Evolutionary conservation across 441 rosid species (phyloP).

Genomic region (Erodium moschatum): DNA sequence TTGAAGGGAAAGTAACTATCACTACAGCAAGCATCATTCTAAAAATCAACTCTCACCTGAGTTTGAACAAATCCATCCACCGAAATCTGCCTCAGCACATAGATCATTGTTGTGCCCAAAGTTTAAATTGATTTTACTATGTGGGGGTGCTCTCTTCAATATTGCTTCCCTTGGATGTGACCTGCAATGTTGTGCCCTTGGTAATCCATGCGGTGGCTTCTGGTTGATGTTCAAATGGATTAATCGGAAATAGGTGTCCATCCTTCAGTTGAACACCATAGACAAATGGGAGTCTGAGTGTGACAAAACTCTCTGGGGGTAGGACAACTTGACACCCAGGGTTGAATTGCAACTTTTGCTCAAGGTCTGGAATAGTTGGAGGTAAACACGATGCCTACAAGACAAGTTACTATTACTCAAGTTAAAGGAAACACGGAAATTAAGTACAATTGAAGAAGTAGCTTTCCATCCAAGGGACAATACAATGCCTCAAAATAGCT

Average conservation of each 20-base stretch:
- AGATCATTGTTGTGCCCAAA: slow-evolving; percentile 17
- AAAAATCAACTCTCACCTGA: slow-evolving; percentile 24
- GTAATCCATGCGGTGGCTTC: slow-evolving; percentile 69
- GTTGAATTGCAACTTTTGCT: slow-evolving; percentile 48
- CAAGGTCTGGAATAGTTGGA: slow-evolving; percentile 34
- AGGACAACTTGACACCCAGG: slow-evolving; percentile 61
- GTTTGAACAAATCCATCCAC: slow-evolving; percentile 13
- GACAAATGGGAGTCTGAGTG: slow-evolving; percentile 64
- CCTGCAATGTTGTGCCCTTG: slow-evolving; percentile 52
- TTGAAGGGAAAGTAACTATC: no score
- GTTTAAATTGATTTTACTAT: slow-evolving; percentile 22
- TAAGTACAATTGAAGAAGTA: no score
- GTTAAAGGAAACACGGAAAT: background rate
- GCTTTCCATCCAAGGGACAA: background rate
- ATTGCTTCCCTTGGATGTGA: slow-evolving; percentile 44
- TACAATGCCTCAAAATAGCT: background rate
- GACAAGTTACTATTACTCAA: background rate
- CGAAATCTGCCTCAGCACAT: slow-evolving; percentile 23
- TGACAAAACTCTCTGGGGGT: slow-evolving; percentile 75
- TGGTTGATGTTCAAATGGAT: slow-evolving; percentile 56
- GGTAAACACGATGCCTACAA: slow-evolving; percentile 59
- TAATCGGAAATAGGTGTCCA: slow-evolving; percentile 43
- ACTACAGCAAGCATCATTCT: no score
- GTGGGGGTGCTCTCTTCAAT: slow-evolving; percentile 26
- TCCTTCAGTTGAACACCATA: slow-evolving; percentile 61